Base-by-base conservation (phyloP, 2,329 filamentous ascomycete genomes). In the Sclerotinia spermophila region DNA sequence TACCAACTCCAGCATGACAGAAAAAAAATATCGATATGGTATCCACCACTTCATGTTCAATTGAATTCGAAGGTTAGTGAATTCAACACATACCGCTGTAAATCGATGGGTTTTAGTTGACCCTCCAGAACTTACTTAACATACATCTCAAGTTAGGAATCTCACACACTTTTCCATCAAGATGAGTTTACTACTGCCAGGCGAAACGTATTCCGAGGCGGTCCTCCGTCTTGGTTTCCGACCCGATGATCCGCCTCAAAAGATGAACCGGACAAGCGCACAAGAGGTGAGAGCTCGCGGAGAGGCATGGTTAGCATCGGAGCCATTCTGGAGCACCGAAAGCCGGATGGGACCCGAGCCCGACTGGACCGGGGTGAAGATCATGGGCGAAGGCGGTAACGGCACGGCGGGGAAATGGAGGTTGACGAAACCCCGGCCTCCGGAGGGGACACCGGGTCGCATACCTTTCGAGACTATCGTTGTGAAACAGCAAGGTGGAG, bases 201-300 rank as follows among this genome's bases (percentile, higher is more conserved):
- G 6, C 1, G 45, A 66, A 30, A 66, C 33, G 1, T 27, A 2
- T 2, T 2, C 7, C 2, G 17, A 40, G n/a, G 62, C 62, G 1
- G 15, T 8, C 19, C 0, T 15, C 24, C 62, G 62, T 3, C 62
- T 53, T 13, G 45, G 62, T 0, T 66, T 66, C n/a, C n/a, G n/a
- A 24, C 35, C 38, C 5, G 33, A 53, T 11, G 1, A 5, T 10
- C 0, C 0, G 17, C 24, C 59, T 8, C 30, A 6, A 5, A 27
- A 11, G 11, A 15, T 24, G 33, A 1, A 24, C 27, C 1, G 2
- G 2, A 2, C 1, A 15, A 3, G 3, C 1, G 2, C 4, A 27
- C 5, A 27, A 13, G 61, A 65, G 51, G 10, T 10, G 13, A 21
- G 0, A 5, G 48, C 45, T 30, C 51, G 65, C 7, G n/a, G 13